Conservation (phyloP, 495 filamentous ascomycete genomes). For the Penicillium parvum region DNA sequence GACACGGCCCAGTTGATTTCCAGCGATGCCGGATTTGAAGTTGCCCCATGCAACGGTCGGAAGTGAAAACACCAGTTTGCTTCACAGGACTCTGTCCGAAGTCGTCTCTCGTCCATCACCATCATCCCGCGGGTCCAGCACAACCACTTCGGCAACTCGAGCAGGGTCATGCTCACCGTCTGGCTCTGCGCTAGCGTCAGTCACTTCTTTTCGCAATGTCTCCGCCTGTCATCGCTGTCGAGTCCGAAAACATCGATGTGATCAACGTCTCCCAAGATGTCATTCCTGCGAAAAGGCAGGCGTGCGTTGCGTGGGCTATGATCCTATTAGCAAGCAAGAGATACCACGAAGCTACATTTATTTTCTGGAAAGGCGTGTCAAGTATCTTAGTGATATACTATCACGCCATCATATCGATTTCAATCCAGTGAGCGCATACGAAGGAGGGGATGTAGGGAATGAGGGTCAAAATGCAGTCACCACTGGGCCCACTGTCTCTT, state of each 20-base stretch:
- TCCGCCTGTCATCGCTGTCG: conserved; percentile 93
- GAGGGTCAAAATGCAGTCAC: conserved; percentile 32
- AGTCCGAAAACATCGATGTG: conserved; percentile 88
- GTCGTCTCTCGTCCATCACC: too few relatives aligned
- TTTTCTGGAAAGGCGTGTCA: conserved; percentile 82
- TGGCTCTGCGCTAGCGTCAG: too few relatives aligned
- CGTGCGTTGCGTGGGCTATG: conserved; percentile 88
- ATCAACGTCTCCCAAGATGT: conserved; percentile 86
- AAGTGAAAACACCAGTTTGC: too few relatives aligned
- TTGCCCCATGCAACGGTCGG: too few relatives aligned
- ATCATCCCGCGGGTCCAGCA: too few relatives aligned
- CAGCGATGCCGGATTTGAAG: too few relatives aligned
- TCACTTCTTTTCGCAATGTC: conserved; percentile 85
- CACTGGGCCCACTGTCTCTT: too few relatives aligned
- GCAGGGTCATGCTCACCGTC: too few relatives aligned
- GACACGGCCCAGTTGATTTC: too few relatives aligned
- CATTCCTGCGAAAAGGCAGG: conserved; percentile 85
- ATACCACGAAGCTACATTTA: conserved; percentile 94
- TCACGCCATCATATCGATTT: conserved; percentile 64
- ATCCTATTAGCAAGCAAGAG: conserved; percentile 91
- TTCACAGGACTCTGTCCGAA: too few relatives aligned
- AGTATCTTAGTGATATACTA: conserved; percentile 74
- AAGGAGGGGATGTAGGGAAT: conserved; percentile 40
- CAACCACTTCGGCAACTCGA: too few relatives aligned
- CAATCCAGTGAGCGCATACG: conserved; percentile 70